Percentiles rank a stretch among this genome's conserved stretches.
These are phyloP conservation scores for Suillus ampliporus DNA, from an alignment of 768 basidiomycete genomes.

Conservation along the genomic window DNA sequence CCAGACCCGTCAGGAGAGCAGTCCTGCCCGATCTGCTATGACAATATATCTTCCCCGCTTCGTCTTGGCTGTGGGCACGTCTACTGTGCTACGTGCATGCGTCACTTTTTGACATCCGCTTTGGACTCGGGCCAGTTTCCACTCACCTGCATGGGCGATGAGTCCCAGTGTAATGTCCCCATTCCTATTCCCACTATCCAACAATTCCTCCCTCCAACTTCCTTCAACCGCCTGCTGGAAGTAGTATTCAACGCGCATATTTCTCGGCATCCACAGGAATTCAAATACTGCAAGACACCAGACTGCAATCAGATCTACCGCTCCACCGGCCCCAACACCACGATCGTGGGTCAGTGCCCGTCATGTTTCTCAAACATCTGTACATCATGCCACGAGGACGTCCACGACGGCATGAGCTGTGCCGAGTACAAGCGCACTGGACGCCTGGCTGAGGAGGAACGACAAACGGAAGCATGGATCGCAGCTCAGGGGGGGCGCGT, in stretches of 20 bases:
- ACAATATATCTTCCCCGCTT: slow-evolving; percentile 47
- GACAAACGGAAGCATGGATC: slow-evolving; percentile 66
- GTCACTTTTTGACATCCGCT: slow-evolving; percentile 60
- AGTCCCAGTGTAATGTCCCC: slow-evolving; percentile 57
- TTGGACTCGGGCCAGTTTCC: slow-evolving; percentile 65
- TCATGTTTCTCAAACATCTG: slow-evolving; percentile 72
- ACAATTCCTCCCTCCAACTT: slow-evolving; percentile 50
- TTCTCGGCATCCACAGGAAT: slow-evolving; percentile 60
- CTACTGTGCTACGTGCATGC: slow-evolving; percentile 69
- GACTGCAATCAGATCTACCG: slow-evolving; percentile 81
- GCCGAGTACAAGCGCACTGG: slow-evolving; percentile 42
- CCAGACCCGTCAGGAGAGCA: slow-evolving; percentile 13
- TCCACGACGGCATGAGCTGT: slow-evolving; percentile 69
- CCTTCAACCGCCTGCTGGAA: slow-evolving; percentile 60
- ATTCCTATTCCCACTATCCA: slow-evolving; percentile 61
- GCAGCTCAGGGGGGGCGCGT: slow-evolving; percentile 56
- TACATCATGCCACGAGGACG: slow-evolving; percentile 60
- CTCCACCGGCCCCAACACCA: slow-evolving; percentile 44
- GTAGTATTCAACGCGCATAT: slow-evolving; percentile 65
- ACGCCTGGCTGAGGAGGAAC: slow-evolving; percentile 50
- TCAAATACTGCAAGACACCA: slow-evolving; percentile 77
- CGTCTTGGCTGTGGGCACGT: slow-evolving; percentile 65
- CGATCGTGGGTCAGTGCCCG: slow-evolving; percentile 60
- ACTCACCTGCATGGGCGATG: slow-evolving; percentile 68
- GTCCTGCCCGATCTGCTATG: slow-evolving; percentile 62